A percentile compares a stretch with the other conserved stretches of the same genome.
These are phyloP conservation scores for Monascus ruber DNA, from an alignment of 2,329 filamentous ascomycete genomes.

Conservation along the genomic window DNA sequence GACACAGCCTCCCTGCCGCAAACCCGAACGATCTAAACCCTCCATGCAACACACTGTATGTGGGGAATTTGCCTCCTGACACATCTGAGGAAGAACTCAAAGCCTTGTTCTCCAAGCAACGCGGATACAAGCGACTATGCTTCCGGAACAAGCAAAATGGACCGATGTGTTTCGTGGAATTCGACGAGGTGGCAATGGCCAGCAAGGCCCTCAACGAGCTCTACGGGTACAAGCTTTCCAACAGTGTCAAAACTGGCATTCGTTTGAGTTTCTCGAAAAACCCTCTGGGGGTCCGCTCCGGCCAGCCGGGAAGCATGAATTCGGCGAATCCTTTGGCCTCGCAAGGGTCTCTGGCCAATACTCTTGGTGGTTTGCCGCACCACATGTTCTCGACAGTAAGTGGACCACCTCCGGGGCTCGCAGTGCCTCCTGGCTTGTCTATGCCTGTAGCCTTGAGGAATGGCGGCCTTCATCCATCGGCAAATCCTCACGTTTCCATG, in stretches of 20 bases:
- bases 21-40: slow-evolving; percentile 95
- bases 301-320: slow-evolving; percentile 48
- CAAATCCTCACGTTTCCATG: slow-evolving; percentile 18
- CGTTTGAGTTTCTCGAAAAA: slow-evolving; percentile 96
- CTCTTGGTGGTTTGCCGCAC: slow-evolving; percentile 41
- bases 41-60: slow-evolving; percentile 94
- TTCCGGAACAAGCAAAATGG: slow-evolving; percentile 92
- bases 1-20: slow-evolving; percentile 67
- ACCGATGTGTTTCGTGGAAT: slow-evolving; percentile 98
- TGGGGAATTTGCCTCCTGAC: slow-evolving; percentile 88
- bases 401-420: slow-evolving; percentile 71
- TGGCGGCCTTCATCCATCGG: slow-evolving; percentile 19
- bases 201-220: slow-evolving; percentile 84
- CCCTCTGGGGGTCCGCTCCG: slow-evolving; percentile 78
- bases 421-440: slow-evolving; percentile 60
- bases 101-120: slow-evolving; percentile 80
- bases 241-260: slow-evolving; percentile 89
- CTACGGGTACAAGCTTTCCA: slow-evolving; percentile 76
- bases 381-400: slow-evolving; percentile 56
- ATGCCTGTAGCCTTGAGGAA: slow-evolving; percentile 25
- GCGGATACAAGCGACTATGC: slow-evolving; percentile 89
- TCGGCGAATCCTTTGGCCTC: slow-evolving; percentile 40
- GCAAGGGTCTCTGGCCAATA: slow-evolving; percentile 44
- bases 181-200: slow-evolving; percentile 83
- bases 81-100: slow-evolving; percentile 95